phyloP scores from a whole-genome alignment of 2,329 filamentous ascomycete species.

The Chaetothyriales sp. region DNA sequence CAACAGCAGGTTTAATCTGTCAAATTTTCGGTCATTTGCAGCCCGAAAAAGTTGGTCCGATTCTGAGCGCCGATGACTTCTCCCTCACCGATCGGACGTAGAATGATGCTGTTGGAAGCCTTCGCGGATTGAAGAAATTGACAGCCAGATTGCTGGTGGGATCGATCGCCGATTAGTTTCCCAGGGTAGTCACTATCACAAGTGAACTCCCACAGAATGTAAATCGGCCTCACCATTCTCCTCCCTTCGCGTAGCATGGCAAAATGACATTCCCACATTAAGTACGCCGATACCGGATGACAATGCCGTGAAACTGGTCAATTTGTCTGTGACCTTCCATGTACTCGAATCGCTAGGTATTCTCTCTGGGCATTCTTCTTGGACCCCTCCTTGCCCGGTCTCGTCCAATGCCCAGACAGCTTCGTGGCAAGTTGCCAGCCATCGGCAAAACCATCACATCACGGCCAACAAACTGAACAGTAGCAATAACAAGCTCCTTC shows the following conservation, averaged over 20 bases:
- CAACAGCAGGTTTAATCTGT: slow-evolving; percentile 32
- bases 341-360: slow-evolving; percentile 30
- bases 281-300: background rate
- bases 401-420: slow-evolving; percentile 35
- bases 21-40: slow-evolving; percentile 34
- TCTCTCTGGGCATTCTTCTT: slow-evolving; percentile 26
- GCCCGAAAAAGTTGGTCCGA: slow-evolving; percentile 41
- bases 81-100: slow-evolving; percentile 43
- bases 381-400: slow-evolving; percentile 31
- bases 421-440: slow-evolving; percentile 38
- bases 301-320: slow-evolving; percentile 25
- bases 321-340: slow-evolving; percentile 37
- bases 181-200: slow-evolving; percentile 29
- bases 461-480: slow-evolving; percentile 38
- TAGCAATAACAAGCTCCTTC: background rate
- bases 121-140: slow-evolving; percentile 9
- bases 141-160: slow-evolving; percentile 28
- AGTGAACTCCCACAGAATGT: slow-evolving; percentile 33
- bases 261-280: slow-evolving; percentile 23
- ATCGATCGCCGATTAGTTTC: slow-evolving; percentile 45
- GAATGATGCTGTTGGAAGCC: slow-evolving; percentile 27
- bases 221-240: slow-evolving; percentile 26
- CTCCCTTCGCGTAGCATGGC: slow-evolving; percentile 27
- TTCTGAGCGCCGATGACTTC: slow-evolving; percentile 39
- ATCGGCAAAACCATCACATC: slow-evolving; percentile 45